Percentiles rank a stretch among this genome's conserved stretches.
These are phyloP conservation scores for Lactuca sativa DNA, from an alignment of 129 eudicot species.

Conservation along the genomic window DNA sequence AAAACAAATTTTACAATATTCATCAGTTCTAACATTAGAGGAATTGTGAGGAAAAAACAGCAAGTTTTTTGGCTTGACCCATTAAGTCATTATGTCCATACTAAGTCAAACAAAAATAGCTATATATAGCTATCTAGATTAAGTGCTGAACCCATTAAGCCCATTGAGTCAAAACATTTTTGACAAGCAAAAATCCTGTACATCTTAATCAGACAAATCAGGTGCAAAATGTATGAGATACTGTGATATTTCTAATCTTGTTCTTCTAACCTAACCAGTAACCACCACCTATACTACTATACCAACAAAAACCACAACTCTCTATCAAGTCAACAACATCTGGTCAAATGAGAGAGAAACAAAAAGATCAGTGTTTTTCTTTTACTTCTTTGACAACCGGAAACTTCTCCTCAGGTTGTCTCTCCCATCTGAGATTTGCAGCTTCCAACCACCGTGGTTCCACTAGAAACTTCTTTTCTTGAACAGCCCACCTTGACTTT, in stretches of 20 bases:
- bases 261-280: neutral
- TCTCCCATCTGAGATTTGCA: slow-evolving; percentile 63
- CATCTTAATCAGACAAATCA: slow-evolving; percentile 19
- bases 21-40: too few species aligned
- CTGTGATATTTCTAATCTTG: neutral
- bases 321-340: neutral
- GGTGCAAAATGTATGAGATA: slow-evolving; percentile 4
- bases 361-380: slow-evolving; percentile 19
- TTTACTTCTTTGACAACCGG: slow-evolving; percentile 50
- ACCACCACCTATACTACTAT: slow-evolving; percentile 1
- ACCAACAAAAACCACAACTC: slow-evolving; percentile 8
- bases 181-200: slow-evolving; percentile 18
- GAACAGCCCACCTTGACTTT: slow-evolving; percentile 69
- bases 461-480: slow-evolving; percentile 68
- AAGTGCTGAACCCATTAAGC: neutral
- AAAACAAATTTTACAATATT: too few species aligned
- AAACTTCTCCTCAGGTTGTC: slow-evolving; percentile 73
- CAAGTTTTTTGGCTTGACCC: too few species aligned
- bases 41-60: too few species aligned
- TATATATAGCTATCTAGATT: too few species aligned
- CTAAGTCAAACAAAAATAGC: too few species aligned
- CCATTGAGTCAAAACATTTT: slow-evolving; percentile 1
- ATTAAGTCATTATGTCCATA: too few species aligned
- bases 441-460: slow-evolving; percentile 88
- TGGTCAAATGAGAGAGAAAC: slow-evolving; percentile 14